Evolutionary conservation across 306 rosid species (phyloP), one percentile per base, ranked within the genome.

Genomic region (Cicer chorassanicum): DNA sequence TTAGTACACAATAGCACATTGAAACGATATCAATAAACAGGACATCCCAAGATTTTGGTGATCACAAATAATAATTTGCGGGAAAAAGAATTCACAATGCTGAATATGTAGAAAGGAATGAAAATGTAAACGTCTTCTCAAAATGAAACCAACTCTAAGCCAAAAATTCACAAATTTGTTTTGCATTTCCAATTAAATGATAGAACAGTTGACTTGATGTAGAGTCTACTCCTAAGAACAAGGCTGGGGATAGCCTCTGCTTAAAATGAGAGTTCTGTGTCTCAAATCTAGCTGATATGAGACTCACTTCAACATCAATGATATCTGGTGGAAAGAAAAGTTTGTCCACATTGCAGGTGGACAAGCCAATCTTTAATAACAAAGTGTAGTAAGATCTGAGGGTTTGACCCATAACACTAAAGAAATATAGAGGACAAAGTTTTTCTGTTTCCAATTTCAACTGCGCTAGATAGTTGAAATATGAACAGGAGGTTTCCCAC

Each of bases 141-240:
- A 54, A 21, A 50, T 70, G 11, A 72, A 48, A 60, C 38, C 59
- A 68, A 50, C 39, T 51, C 21, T 50, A 9, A 34, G 53, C 8
- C 40, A 70, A 78, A 48, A 72, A 12, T 34, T 54, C 19, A 65
- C 10, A 34, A 36, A 72, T 44, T 10, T 16, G 62, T 51, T 53
- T 16, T 21, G n/a, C 21, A 79, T 53, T 63, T 64, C 34, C 51
- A 79, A 72, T 53, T 43, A 16, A 50, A 43, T 4, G 10, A 63
- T 44, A 19, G 16, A 72, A 51, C 36, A 44, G 16, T 5, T 42
- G 75, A 57, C 40, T 49, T 36, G 39, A 51, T 9, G 45, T 14
- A 76, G 39, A 75, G 80, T 40, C 19, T n/a, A 24, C 39, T 51
- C 54, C 72, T 12, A 65, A 76, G 40, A 67, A 45, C 34, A 21